These are phyloP conservation scores for Penicillium ochrochloron DNA, from an alignment of 495 filamentous ascomycete species.

Conservation along the genomic window DNA sequence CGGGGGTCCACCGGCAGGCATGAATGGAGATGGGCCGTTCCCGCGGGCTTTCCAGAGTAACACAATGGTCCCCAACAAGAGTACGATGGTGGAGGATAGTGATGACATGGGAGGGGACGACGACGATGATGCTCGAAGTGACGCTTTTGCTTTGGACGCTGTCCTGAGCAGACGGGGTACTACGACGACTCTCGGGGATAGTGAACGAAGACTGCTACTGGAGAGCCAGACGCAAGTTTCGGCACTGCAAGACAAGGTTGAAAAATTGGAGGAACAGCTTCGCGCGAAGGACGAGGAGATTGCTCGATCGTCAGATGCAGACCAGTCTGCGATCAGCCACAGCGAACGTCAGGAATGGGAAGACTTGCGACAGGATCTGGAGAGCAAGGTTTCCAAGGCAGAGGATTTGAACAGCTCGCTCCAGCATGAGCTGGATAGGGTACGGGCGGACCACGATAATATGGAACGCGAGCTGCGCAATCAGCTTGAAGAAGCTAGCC, in stretches of 20 bases:
- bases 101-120: constrained; percentile 70
- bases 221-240: constrained; percentile 80
- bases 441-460: constrained; percentile 67
- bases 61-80: constrained; percentile 95
- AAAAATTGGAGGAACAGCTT: constrained; percentile 66
- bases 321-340: constrained; percentile 38
- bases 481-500: constrained; percentile 62
- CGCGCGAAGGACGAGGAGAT: constrained; percentile 64
- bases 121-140: constrained; percentile 65
- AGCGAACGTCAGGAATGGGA: constrained; percentile 71
- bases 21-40: constrained; percentile 62
- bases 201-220: constrained; percentile 70
- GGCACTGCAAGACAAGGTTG: constrained; percentile 73
- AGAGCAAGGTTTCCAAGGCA: constrained; percentile 77
- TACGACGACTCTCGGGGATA: constrained; percentile 57
- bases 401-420: constrained; percentile 77
- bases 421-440: constrained; percentile 73
- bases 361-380: constrained; percentile 71
- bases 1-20: constrained; percentile 45
- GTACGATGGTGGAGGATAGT: constrained; percentile 97
- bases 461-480: constrained; percentile 66
- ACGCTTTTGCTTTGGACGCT: constrained; percentile 66
- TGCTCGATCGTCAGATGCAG: constrained; percentile 39
- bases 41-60: constrained; percentile 94
- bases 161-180: constrained; percentile 62